Base-by-base conservation (phyloP, 176 grass and related monocot species). In the Avena insularis region DNA sequence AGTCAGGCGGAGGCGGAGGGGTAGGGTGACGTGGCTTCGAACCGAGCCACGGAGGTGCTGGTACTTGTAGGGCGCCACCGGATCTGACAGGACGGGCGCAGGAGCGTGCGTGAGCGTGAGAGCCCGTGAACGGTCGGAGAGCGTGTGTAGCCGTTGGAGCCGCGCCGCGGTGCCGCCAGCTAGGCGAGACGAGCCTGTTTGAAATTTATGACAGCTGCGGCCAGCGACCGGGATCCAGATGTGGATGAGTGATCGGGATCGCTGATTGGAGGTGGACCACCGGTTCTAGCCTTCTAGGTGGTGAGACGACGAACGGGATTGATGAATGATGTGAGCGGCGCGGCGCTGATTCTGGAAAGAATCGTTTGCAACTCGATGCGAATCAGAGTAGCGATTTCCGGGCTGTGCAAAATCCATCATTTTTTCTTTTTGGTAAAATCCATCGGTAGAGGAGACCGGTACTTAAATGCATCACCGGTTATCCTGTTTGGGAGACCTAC, bases 71-170 rank as follows among this genome's bases (percentile, higher is more conserved):
- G 31, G 4, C 53, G 76, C 2, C 51, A 58, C 17, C 10, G 14
- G 33, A 38, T n/a, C 54, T 20, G 31, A 43, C 53, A 4, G 53
- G 12, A 20, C 38, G 12, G 46, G 21, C 10, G 45, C 7, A 1
- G 57, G 58, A 5, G 36, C 1, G 55, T 60, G 54, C 13, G 77
- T 23, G 35, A 11, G 54, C 7, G 77, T 23, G 35, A 19, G 75
- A 36, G 59, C n/a, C 35, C 36, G 78, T 27, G 78, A 80, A 62
- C 58, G 36, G 40, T 80, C 36, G 78, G 78, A 16, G 8, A 13
- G 12, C 6, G 23, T 1, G 60, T 31, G 45, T 79, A 80, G 78
- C 78, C 78, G 58, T 80, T 80, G 38, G 58, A 61, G 58, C 74
- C 47, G 72, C 13, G 55, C 53, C 53, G 16, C 53, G 65, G 65